Conservation (phyloP, 2,329 filamentous ascomycete genomes). For the Sphaerulina populicola region DNA sequence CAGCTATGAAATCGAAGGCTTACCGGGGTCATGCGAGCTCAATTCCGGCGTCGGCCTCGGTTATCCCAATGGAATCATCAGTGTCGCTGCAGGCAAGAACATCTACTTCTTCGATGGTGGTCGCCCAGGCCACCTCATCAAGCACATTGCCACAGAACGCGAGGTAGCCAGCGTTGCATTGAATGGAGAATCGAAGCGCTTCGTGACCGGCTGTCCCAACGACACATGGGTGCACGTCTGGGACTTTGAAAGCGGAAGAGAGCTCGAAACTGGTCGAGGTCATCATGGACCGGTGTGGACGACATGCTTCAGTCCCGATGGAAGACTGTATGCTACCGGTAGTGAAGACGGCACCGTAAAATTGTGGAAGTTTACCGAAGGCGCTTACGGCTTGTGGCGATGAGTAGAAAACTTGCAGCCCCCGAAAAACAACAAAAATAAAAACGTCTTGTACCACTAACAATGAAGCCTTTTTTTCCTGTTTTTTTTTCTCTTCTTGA, state of each 20-base stretch:
- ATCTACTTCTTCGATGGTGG: constrained; percentile 84
- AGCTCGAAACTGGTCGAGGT: constrained; percentile 88
- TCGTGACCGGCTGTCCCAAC: constrained; percentile 82
- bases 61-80: constrained; percentile 61
- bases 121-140: constrained; percentile 61
- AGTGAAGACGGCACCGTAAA: constrained; percentile 98
- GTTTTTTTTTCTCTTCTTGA: too few relatives aligned
- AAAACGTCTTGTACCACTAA: too few relatives aligned
- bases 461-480: too few relatives aligned
- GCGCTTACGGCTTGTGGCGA: constrained; percentile 58
- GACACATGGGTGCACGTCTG: constrained; percentile 97
- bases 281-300: constrained; percentile 98
- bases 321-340: constrained; percentile 89
- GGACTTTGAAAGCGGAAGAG: constrained; percentile 72
- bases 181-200: constrained; percentile 68
- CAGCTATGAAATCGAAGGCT: constrained; percentile 68
- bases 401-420: constrained; percentile 25
- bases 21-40: constrained; percentile 88
- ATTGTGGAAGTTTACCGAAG: constrained; percentile 63
- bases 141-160: constrained; percentile 69
- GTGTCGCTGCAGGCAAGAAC: constrained; percentile 86
- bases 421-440: not conserved
- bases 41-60: constrained; percentile 55
- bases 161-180: constrained; percentile 86
- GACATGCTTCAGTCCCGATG: constrained; percentile 86